Evolutionary conservation across 2,329 filamentous ascomycete species (phyloP).

Genomic region (Magnaporthiopsis incrustans): DNA sequence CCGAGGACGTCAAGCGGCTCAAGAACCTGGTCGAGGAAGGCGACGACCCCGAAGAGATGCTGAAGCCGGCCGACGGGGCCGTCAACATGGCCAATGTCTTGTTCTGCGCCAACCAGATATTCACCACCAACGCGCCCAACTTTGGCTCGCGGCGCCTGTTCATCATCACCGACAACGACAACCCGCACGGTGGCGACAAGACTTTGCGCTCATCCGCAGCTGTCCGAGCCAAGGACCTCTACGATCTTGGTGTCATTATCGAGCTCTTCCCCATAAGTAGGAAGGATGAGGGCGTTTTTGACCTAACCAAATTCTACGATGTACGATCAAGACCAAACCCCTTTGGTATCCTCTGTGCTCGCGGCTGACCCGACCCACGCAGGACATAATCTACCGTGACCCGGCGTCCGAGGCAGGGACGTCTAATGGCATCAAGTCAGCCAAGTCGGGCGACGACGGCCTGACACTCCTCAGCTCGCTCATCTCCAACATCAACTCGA

Average conservation of each 20-base stretch:
- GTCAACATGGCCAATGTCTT: conserved; percentile 82
- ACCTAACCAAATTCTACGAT: conserved; percentile 84
- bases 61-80: conserved; percentile 51
- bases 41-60: conserved; percentile 58
- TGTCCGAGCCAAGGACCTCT: conserved; percentile 86
- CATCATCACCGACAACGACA: conserved; percentile 89
- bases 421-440: conserved; percentile 49
- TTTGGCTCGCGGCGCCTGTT: conserved; percentile 92
- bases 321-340: conserved; percentile 36
- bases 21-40: conserved; percentile 71
- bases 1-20: conserved; percentile 75
- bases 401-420: conserved; percentile 62
- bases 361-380: conserved; percentile 7
- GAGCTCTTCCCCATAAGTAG: conserved; percentile 87
- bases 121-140: conserved; percentile 89
- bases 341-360: neutral
- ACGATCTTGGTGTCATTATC: conserved; percentile 85
- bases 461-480: conserved; percentile 64
- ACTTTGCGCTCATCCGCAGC: conserved; percentile 66
- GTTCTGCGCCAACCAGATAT: conserved; percentile 93
- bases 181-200: conserved; percentile 70
- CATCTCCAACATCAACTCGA: conserved; percentile 89
- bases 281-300: conserved; percentile 57
- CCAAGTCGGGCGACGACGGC: conserved; percentile 47
- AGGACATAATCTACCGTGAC: conserved; percentile 88